Base-by-base conservation (phyloP, 768 basidiomycete genomes). In the Sistotremastrum suecicum region DNA sequence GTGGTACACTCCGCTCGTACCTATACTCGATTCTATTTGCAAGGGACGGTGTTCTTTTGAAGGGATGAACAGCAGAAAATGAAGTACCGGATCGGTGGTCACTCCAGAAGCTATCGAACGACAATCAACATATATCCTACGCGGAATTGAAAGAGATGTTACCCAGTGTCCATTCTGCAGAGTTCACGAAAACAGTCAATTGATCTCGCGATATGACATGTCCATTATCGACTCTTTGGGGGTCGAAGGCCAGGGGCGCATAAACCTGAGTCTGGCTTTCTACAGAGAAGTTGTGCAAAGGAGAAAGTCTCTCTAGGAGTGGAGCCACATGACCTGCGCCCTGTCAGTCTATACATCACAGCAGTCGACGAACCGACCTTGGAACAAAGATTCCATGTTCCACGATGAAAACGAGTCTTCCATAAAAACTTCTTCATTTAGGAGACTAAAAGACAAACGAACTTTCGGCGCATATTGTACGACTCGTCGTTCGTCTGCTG, bases 141-240 rank as follows among this genome's bases (percentile, higher is more conserved):
- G 7, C 42, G 11, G 2, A 51, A 5, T 36, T 30, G 28, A 42
- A 8, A 39, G 7, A 39, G 39, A 32, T 5, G 8, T 30, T 54
- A 91, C 92, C 90, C 42, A 99, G 58, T 8, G 83, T 84, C 95
- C 95, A 99, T 57, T 91, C 82, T 3, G 91, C 95, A 5, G 89
- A 89, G 56, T 99, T 99, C 37, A 99, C 71, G 56, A 99, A 99
- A 0, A 92, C 80, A 9, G 84, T 90, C 48, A 95, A 69, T 55
- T 94, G 80, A 52, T 91, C 90, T 43, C 77, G 75, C 1, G 75
- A 76, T 36, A 98, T 61, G 0, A 76, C 74, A 59, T 77, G 78
- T 6, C 60, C 56, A 7, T 48, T 33, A 5, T 58, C 63, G 3
- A 72, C 39, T 4, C 58, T 48, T 5, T 53, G 58, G 6, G 89